Evolutionary conservation across 2,329 filamentous ascomycete species (phyloP).

Genomic region (Biscogniauxia mediterranea): DNA sequence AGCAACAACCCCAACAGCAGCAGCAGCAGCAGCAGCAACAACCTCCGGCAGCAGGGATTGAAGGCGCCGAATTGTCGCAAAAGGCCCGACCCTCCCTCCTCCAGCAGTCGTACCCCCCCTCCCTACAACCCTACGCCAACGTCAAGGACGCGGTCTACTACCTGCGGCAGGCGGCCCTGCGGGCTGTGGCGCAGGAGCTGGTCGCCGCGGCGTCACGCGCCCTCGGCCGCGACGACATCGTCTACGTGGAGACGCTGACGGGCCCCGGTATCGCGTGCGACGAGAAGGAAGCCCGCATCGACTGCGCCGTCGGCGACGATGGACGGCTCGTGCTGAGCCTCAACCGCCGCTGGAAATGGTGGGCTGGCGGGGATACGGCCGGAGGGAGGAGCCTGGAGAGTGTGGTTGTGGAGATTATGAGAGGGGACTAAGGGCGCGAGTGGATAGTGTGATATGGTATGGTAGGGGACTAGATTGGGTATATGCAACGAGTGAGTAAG

Average conservation of each 20-base stretch:
- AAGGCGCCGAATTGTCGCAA: constrained; percentile 18
- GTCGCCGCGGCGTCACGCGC: constrained; percentile 11
- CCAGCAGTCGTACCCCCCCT: constrained; percentile 41
- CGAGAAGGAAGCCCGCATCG: constrained; percentile 15
- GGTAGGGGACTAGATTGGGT: too few relatives aligned
- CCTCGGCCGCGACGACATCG: constrained; percentile 22
- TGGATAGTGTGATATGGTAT: too few relatives aligned
- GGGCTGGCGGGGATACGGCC: constrained; percentile 7
- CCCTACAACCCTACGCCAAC: constrained; percentile 44
- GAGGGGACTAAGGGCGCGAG: not conserved
- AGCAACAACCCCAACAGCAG: constrained; percentile 2
- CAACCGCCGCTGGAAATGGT: constrained; percentile 24
- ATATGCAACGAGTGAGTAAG: too few relatives aligned
- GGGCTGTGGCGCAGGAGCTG: constrained; percentile 22
- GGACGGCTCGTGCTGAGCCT: constrained; percentile 38
- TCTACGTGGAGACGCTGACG: constrained; percentile 21
- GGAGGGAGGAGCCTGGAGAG: constrained; percentile 11
- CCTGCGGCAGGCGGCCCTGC: constrained; percentile 42
- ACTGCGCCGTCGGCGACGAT: constrained; percentile 44
- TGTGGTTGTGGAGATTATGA: constrained; percentile 15
- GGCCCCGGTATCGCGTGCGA: constrained; percentile 25
- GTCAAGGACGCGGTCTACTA: constrained; percentile 46
- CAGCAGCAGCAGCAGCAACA: constrained; percentile 5
- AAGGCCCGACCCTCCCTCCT: constrained; percentile 25
- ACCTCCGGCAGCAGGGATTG: constrained; percentile 21